phyloP scores from a whole-genome alignment of 441 rosid species.

The Macaranga tanarius region DNA sequence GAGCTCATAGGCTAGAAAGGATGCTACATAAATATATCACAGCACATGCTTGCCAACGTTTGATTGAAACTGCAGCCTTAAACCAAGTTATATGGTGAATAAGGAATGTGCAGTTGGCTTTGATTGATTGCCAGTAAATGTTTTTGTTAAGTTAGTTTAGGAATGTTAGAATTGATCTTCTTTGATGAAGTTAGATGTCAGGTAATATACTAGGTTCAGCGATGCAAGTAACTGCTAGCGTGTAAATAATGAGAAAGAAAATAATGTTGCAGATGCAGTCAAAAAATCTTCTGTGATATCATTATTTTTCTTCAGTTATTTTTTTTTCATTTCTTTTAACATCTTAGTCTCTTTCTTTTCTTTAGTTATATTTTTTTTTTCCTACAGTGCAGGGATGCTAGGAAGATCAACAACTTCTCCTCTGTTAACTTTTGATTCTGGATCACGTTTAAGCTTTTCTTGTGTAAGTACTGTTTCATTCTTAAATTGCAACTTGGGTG shows the following conservation, averaged over 20 bases:
- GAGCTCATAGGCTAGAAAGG: neutral
- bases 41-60: neutral
- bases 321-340: neutral
- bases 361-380: constrained; percentile 4
- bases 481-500: neutral
- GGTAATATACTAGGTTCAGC: neutral
- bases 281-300: neutral
- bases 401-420: constrained; percentile 57
- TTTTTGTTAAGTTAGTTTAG: neutral
- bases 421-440: constrained; percentile 37
- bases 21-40: neutral
- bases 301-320: neutral
- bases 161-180: neutral
- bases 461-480: constrained; percentile 38
- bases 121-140: neutral
- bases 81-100: neutral
- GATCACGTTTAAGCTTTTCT: constrained; percentile 20
- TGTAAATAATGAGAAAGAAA: neutral
- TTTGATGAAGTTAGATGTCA: neutral
- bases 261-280: neutral
- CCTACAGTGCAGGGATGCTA: constrained; percentile 49
- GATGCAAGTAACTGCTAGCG: neutral
- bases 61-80: neutral
- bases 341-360: neutral
- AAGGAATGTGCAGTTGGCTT: neutral